Base-by-base conservation (phyloP, 257 asterid species). In the Nicotiana obtusifolia region DNA sequence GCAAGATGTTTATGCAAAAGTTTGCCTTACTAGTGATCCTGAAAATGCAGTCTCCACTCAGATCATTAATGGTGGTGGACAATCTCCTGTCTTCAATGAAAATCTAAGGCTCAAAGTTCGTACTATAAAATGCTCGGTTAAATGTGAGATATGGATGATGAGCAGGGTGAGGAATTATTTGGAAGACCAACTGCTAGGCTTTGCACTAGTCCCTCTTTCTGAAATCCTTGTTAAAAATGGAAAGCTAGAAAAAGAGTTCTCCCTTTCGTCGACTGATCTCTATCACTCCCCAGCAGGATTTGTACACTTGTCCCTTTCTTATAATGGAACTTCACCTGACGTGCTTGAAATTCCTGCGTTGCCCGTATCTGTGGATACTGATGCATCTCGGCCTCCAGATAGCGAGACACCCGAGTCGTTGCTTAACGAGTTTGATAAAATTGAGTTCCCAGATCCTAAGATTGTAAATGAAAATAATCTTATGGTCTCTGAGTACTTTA, bases 261-360 rank as follows among this genome's bases (percentile, higher is more conserved):
- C 99, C 41, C 97, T 96, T 28, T 92, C 98, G 31, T 92, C 99
- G 0, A 94, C 97, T 3, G 99, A 96, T 88, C 93, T 96, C 11
- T 96, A 94, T 94, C 97, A 96, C 91, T 94, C 99, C 7, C 99
- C 99, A 3, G 98, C 99, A 2, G 99, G 99, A 26, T 96, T 91
- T 81, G 99, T 94, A 15, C 94, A 92, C 85, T 59, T 96, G 67
- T 92, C 99, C 0, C 87, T 96, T 56, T 84, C 93, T 3, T 96
- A 91, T 37, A 67, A 80, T 4, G 99, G 98, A 76, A 71, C 88
- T 10, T 88, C 84, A 7, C 99, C 99, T 2, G 99, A 96, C 4
- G 97, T 96, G 28, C 64, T 93, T 62, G 88, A 89, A 13, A 88
- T 92, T 76, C 89, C 97, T 10, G 85, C 91, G 8, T 88, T 88